Base-by-base conservation (phyloP, 2,329 filamentous ascomycete species). In the Exophiala aquamarina region DNA sequence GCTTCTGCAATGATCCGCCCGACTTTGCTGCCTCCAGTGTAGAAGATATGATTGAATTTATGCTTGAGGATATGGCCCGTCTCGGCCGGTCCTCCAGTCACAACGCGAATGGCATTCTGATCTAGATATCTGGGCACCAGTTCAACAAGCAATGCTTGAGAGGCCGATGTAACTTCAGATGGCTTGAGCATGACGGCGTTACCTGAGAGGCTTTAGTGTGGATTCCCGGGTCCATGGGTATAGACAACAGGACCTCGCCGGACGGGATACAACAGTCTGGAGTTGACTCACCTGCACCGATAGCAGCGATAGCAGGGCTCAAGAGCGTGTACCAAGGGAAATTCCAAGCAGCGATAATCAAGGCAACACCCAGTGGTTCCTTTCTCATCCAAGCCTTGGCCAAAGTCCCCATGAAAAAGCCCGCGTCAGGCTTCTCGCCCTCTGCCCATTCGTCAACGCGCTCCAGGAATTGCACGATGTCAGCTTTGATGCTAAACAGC, bases 301-400 rank as follows among this genome's bases (percentile, higher is more conserved):
- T 70, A 13, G 71, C 72, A 13, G 66, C 68, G 18, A 74, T 49
- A 28, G 72, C 54, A 15, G 71, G 71, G 43, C 67, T 62, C 0
- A 75, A 39, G 0, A 64, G 47, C 3, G 71, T 58, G 3, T 65
- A 50, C 40, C 75, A 57, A 1, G 73, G 72, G 14, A 69, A 75
- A 48, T 76, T 76, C 72, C 72, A 76, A 2, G 72, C 32, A 13
- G 10, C 67, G 17, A 76, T 69, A 33, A 76, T 66, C 8, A 76
- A 63, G 1, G 64, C 62, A 1, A 74, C 66, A 4, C 72, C 73
- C 2, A 68, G 59, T 1, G 73, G 72, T 52, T 75, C 71, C 38
- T 69, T 68, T 9, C 69, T 65, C 11, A 75, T 50, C 17, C 63
- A 58, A 0, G 67, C 60, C 5, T 60, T 51, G 15, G 61, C 61